Evolutionary conservation across 441 rosid genomes (phyloP).

Genomic region (Adansonia grandidieri): DNA sequence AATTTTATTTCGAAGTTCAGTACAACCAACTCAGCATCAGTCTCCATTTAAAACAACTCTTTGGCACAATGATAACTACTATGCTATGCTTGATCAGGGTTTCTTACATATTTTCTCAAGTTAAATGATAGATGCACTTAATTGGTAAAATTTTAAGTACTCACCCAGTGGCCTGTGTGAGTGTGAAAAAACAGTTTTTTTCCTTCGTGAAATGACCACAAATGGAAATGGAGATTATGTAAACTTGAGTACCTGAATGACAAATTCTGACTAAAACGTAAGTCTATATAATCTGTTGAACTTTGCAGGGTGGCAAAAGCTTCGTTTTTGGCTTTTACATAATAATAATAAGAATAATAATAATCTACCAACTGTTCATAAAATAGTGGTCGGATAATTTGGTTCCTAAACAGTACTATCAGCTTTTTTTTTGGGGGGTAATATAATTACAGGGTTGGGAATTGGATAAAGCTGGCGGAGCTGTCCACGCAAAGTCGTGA

Average conservation of each 20-base stretch:
- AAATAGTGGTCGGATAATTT: not conserved
- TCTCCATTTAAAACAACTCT: not conserved
- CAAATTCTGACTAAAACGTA: not conserved
- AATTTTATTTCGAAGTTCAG: not conserved
- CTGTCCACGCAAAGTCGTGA: conserved; percentile 36
- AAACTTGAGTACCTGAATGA: not conserved
- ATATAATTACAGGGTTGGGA: not conserved
- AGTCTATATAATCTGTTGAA: not conserved
- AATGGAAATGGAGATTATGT: not conserved
- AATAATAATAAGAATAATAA: not conserved
- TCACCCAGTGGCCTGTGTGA: no score
- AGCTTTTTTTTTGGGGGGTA: no score
- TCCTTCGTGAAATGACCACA: not conserved
- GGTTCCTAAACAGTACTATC: not conserved
- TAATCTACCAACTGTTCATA: not conserved
- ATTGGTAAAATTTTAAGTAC: no score
- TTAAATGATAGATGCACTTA: not conserved
- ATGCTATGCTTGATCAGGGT: not conserved
- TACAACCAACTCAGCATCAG: no score
- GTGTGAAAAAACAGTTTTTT: no score
- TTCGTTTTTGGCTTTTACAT: not conserved
- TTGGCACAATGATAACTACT: not conserved
- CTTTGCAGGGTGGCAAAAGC: not conserved
- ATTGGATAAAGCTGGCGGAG: conserved; percentile 25
- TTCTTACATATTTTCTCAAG: not conserved